Evolutionary conservation across 306 rosid genomes (phyloP).

Genomic region (Citrullus mucosospermus): DNA sequence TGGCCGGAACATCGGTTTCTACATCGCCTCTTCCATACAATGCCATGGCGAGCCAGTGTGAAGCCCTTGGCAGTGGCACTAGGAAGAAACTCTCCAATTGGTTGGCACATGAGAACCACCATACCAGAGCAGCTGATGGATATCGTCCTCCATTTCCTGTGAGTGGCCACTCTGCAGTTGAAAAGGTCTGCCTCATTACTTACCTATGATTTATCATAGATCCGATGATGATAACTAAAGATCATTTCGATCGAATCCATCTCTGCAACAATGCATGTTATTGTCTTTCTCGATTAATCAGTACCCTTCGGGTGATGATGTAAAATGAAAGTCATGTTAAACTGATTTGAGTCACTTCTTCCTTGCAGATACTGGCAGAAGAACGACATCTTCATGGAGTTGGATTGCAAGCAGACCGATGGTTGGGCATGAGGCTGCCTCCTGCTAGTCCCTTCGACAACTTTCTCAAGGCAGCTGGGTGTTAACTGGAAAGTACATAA

Average conservation of each 20-base stretch:
- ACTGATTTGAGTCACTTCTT: not conserved
- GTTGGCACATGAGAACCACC: conserved; percentile 65
- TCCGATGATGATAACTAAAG: not conserved
- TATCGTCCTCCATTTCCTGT: conserved; percentile 4
- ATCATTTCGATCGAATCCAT: not conserved
- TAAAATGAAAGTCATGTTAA: not conserved
- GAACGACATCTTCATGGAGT: conserved; percentile 19
- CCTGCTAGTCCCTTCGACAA: conserved; percentile 98
- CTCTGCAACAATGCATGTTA: not conserved
- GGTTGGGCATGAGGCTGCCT: conserved; percentile 72
- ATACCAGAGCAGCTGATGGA: conserved; percentile 26
- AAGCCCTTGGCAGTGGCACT: conserved; percentile 78
- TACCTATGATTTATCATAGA: not conserved
- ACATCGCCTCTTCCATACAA: conserved; percentile 85
- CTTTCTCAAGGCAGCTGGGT: conserved; percentile 93
- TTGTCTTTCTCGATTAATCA: not conserved
- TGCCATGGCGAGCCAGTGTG: conserved; percentile 92
- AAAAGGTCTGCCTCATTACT: not conserved
- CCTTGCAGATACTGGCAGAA: conserved; percentile 27
- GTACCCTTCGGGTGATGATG: not conserved
- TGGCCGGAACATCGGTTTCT: conserved; percentile 69
- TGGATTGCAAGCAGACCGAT: conserved; percentile 28
- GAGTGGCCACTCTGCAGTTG: conserved; percentile 7
- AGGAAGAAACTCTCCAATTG: conserved; percentile 83
- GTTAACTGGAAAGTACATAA: conserved; percentile 26